Evolutionary conservation across 169 alveolate genomes (phyloP).

Genomic region (Theileria sp.): DNA sequence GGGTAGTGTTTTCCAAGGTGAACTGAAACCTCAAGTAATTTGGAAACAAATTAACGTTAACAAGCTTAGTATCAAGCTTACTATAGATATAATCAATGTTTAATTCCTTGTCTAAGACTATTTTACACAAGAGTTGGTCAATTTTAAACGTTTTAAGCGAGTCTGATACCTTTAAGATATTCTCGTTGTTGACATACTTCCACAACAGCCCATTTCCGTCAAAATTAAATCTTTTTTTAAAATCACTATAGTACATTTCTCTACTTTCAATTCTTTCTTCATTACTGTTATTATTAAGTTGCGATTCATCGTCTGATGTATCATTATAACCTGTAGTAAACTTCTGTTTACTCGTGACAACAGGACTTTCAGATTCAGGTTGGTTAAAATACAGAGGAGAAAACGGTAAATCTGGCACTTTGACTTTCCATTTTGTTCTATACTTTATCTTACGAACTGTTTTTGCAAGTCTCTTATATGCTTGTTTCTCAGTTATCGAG

Average conservation of each 20-base stretch:
- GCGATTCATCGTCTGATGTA: background rate
- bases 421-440: slow-evolving; percentile 56
- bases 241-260: background rate
- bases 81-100: slow-evolving; percentile 11
- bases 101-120: slow-evolving; percentile 38
- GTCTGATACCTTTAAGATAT: slow-evolving; percentile 37
- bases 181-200: slow-evolving; percentile 29
- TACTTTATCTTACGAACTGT: slow-evolving; percentile 38
- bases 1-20: slow-evolving; percentile 13
- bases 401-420: background rate
- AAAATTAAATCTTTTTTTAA: background rate
- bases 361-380: background rate
- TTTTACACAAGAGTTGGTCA: slow-evolving; percentile 53
- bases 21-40: slow-evolving; percentile 43
- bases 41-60: slow-evolving; percentile 26
- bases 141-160: slow-evolving; percentile 31
- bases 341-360: background rate
- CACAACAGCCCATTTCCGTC: slow-evolving; percentile 57
- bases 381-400: background rate
- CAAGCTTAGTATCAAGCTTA: slow-evolving; percentile 15
- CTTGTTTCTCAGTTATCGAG: slow-evolving; percentile 44
- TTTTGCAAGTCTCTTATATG: slow-evolving; percentile 28
- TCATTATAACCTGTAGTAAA: background rate
- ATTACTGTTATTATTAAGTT: background rate
- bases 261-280: background rate